Evolutionary conservation across 257 asterid species (phyloP).

Genomic region (Leonotis leonurus): DNA sequence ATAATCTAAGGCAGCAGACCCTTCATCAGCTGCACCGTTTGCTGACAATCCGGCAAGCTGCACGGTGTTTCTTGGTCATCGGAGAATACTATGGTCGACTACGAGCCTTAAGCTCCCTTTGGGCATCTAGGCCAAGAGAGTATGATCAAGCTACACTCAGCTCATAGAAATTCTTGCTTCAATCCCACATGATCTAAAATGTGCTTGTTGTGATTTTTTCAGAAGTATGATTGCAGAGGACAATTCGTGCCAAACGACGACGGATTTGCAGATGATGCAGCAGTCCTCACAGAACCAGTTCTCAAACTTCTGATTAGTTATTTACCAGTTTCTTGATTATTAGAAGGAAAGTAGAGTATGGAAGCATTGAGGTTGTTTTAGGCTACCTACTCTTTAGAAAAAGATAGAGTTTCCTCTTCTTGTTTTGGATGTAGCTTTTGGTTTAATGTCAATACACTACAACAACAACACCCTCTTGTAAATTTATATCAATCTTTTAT

Average conservation of each 20-base stretch:
- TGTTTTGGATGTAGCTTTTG: slow-evolving; percentile 26
- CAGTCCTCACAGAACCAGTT: slow-evolving; percentile 69
- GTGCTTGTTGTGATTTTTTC: slow-evolving; percentile 2
- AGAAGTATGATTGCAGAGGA: slow-evolving; percentile 58
- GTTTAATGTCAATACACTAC: slow-evolving; percentile 8
- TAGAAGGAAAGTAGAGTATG: slow-evolving; percentile 12
- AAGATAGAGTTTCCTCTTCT: slow-evolving; percentile 14
- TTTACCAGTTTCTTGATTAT: slow-evolving; percentile 6
- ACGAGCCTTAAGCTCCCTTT: slow-evolving; percentile 83
- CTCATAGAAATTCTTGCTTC: neutral
- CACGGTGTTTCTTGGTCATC: slow-evolving; percentile 69
- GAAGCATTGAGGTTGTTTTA: slow-evolving; percentile 16
- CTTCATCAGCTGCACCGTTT: slow-evolving; percentile 70
- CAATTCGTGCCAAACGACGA: slow-evolving; percentile 60
- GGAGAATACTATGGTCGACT: slow-evolving; percentile 88
- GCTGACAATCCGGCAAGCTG: slow-evolving; percentile 81
- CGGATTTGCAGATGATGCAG: slow-evolving; percentile 66
- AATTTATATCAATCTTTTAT: slow-evolving; percentile 31
- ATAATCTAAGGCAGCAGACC: slow-evolving; percentile 82
- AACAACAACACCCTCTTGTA: slow-evolving; percentile 30
- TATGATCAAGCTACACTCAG: slow-evolving; percentile 26
- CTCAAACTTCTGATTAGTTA: slow-evolving; percentile 58
- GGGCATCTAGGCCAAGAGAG: slow-evolving; percentile 95
- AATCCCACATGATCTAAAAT: neutral
- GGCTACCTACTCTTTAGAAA: slow-evolving; percentile 23